phyloP scores from a whole-genome alignment of 768 basidiomycete genomes.

The Epithele typhae region DNA sequence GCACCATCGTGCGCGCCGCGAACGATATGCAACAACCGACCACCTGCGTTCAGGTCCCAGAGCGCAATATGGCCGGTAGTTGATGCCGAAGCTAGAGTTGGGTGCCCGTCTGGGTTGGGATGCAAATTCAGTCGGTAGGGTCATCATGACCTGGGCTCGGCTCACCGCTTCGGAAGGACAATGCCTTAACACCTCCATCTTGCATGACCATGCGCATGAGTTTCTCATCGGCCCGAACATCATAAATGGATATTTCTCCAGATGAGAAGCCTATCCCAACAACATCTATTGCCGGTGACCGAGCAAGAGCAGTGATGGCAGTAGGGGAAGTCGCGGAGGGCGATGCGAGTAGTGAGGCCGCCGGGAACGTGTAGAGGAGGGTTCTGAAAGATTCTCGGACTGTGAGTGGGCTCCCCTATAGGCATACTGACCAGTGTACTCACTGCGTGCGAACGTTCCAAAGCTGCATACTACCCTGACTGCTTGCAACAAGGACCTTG shows the following conservation, averaged over 20 bases:
- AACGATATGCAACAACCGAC: constrained; percentile 78
- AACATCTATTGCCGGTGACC: constrained; percentile 95
- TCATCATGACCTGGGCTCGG: neutral
- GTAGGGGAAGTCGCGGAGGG: constrained; percentile 25
- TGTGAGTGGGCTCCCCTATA: neutral
- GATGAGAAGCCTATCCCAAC: constrained; percentile 89
- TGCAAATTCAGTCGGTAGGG: neutral
- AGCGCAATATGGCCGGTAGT: constrained; percentile 85
- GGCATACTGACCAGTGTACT: constrained; percentile 24
- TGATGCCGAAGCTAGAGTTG: constrained; percentile 84
- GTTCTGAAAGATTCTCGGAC: constrained; percentile 40
- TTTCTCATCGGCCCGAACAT: constrained; percentile 85
- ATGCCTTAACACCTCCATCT: constrained; percentile 67
- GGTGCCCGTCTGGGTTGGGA: constrained; percentile 64
- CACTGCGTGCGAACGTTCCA: constrained; percentile 91
- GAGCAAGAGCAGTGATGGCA: constrained; percentile 75
- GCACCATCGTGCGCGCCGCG: constrained; percentile 87
- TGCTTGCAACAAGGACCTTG: constrained; percentile 84
- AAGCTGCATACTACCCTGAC: constrained; percentile 79
- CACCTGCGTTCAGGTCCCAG: constrained; percentile 87
- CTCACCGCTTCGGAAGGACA: constrained; percentile 85
- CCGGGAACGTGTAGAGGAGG: constrained; percentile 76
- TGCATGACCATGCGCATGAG: constrained; percentile 90
- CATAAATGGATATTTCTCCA: constrained; percentile 85
- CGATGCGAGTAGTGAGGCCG: constrained; percentile 42